These are phyloP conservation scores for Vicia villosa DNA, from an alignment of 306 rosid genomes.

Conservation along the genomic window DNA sequence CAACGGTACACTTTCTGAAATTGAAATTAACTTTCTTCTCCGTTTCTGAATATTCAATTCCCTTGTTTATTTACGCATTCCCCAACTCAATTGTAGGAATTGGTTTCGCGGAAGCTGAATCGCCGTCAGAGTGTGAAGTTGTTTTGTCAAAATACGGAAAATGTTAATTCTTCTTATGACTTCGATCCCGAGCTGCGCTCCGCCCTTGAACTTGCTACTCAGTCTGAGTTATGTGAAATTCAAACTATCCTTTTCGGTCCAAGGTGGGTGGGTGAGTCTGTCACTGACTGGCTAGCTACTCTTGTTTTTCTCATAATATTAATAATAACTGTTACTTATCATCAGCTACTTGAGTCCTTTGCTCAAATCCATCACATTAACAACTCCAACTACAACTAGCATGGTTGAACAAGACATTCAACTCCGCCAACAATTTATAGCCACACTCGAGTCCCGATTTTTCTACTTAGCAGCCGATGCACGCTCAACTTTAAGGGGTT, in stretches of 20 bases:
- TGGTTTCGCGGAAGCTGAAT: neutral
- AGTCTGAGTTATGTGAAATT: conserved; percentile 76
- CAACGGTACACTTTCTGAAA: too few species aligned
- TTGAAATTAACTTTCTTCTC: too few species aligned
- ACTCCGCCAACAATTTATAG: conserved; percentile 69
- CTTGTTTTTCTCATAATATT: neutral
- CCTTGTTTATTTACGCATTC: neutral
- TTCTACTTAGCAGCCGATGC: conserved; percentile 94
- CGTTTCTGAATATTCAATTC: too few species aligned
- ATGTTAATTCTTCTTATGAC: neutral
- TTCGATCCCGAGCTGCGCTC: conserved; percentile 75
- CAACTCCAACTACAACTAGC: conserved; percentile 27
- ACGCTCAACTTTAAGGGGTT: conserved; percentile 88
- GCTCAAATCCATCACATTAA: conserved; percentile 70
- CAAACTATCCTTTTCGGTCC: conserved; percentile 84
- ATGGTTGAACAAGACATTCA: conserved; percentile 64
- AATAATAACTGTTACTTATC: neutral
- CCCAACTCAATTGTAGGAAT: conserved; percentile 15
- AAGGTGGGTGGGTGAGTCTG: conserved; percentile 63
- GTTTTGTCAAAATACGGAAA: conserved; percentile 22
- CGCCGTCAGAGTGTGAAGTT: neutral
- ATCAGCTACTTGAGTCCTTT: conserved; percentile 92
- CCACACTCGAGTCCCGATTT: conserved; percentile 78
- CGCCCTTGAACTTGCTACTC: conserved; percentile 86
- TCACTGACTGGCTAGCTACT: too few species aligned